Conservation (phyloP, 2,329 filamentous ascomycete genomes). For the Parafenestella ontariensis region DNA sequence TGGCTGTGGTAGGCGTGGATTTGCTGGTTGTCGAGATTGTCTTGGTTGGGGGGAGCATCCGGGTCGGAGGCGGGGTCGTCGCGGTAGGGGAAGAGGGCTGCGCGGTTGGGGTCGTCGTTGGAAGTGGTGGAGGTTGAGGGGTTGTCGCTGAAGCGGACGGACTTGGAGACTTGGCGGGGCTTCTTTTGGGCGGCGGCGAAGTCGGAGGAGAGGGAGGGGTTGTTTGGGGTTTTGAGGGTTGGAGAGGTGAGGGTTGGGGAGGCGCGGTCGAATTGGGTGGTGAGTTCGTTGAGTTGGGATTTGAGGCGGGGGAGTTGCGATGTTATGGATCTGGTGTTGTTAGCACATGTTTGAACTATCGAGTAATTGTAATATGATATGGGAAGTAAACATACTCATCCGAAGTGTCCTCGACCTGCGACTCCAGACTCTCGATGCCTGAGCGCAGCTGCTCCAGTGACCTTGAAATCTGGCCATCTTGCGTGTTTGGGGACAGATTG, state of each 20-base stretch:
- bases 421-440: conserved; percentile 74
- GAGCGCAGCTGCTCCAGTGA: conserved; percentile 87
- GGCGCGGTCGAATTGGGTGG: conserved; percentile 72
- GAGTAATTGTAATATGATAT: neutral
- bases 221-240: conserved; percentile 54
- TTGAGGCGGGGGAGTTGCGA: conserved; percentile 72
- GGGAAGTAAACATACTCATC: conserved; percentile 57
- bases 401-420: conserved; percentile 64
- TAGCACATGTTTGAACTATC: neutral
- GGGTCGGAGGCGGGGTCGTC: conserved; percentile 65
- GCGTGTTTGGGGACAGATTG: conserved; percentile 77
- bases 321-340: conserved; percentile 36
- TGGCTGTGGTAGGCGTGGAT: conserved; percentile 84
- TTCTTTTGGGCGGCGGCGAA: conserved; percentile 49
- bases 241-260: conserved; percentile 59
- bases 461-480: conserved; percentile 87
- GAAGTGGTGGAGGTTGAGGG: conserved; percentile 51
- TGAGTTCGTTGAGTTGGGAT: conserved; percentile 77
- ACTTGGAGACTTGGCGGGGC: conserved; percentile 62
- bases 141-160: conserved; percentile 82
- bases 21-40: conserved; percentile 76
- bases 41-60: conserved; percentile 58
- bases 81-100: conserved; percentile 72
- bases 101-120: conserved; percentile 57
- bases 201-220: conserved; percentile 46